Evolutionary conservation across 2,329 filamentous ascomycete genomes (phyloP), one percentile per base, ranked within the genome.

Genomic region (Fusarium sororula): DNA sequence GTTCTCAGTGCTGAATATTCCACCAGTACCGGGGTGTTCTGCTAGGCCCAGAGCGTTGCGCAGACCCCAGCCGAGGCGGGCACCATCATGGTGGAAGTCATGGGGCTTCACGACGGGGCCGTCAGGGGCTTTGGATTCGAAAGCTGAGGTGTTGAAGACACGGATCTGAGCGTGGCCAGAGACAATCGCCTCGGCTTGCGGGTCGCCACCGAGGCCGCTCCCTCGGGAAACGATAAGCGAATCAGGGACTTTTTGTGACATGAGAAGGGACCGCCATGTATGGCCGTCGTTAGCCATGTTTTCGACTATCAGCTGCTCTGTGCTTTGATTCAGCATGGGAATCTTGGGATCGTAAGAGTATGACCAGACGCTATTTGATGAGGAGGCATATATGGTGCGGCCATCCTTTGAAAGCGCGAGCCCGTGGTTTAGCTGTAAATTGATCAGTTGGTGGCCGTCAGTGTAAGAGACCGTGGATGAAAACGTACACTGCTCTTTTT

Each of bases 81-180:
- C 73, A 6, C 88, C 88, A 20, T 88, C 88, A 18, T 89, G 73
- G 81, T 82, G 74, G 53, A 85, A 90, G 73, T 88, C 81, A 77
- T 83, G 84, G 7, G 85, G 78, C 8, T 76, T 57, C 53, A 65
- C 10, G 11, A 17, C 63, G 39, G 78, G 30, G 70, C 63, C 10
- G 24, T 37, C 63, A 38, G 78, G 30, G 70, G 35, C 60, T 75
- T 60, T 48, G 14, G 7, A 22, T 30, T 48, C 26, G 50, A 73
- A 66, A 66, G 81, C 79, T 51, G 77, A 75, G 17, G 87, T 72
- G 76, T 87, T 83, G 76, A 87, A 88, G 39, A 89, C 88, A 69
- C 91, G 91, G 78, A 95, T 88, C 73, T 93, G 91, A n/a, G 89
- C 90, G 67, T 89, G 87, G 7, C 92, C 92, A 0, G 86, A 87